Percentiles rank a stretch among this genome's conserved stretches.
Evolutionary conservation across 208 protist species (phyloP).

Genomic region (Naegleria gruberi): DNA sequence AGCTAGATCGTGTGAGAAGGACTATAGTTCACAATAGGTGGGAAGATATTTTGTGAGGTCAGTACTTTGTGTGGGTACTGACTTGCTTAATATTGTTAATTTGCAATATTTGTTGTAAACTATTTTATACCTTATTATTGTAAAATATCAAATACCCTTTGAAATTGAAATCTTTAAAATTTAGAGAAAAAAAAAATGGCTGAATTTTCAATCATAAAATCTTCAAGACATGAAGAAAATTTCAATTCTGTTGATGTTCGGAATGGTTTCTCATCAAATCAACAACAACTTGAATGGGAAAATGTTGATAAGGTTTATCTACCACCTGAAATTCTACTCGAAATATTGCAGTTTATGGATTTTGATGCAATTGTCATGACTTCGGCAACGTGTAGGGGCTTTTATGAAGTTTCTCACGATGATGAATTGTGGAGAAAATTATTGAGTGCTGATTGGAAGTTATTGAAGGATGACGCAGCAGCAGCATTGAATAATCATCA

Average conservation of each 20-base stretch:
- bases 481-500: neutral
- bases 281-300: neutral
- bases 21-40: too few species aligned
- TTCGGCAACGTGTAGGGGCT: neutral
- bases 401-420: neutral
- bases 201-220: neutral
- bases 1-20: too few species aligned
- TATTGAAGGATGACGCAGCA: neutral
- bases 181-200: neutral
- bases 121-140: too few species aligned
- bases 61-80: too few species aligned
- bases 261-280: neutral
- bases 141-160: too few species aligned
- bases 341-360: neutral
- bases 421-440: neutral
- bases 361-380: neutral
- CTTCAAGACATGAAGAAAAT: neutral
- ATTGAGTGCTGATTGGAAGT: neutral
- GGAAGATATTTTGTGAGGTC: too few species aligned
- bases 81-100: too few species aligned
- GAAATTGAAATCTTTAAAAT: too few species aligned
- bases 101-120: too few species aligned
- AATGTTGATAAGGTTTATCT: neutral
- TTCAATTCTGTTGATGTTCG: neutral
- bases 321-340: neutral